Evolutionary conservation across 495 filamentous ascomycete genomes (phyloP), one percentile per base, ranked within the genome.

Genomic region (Lepidopterella palustris): DNA sequence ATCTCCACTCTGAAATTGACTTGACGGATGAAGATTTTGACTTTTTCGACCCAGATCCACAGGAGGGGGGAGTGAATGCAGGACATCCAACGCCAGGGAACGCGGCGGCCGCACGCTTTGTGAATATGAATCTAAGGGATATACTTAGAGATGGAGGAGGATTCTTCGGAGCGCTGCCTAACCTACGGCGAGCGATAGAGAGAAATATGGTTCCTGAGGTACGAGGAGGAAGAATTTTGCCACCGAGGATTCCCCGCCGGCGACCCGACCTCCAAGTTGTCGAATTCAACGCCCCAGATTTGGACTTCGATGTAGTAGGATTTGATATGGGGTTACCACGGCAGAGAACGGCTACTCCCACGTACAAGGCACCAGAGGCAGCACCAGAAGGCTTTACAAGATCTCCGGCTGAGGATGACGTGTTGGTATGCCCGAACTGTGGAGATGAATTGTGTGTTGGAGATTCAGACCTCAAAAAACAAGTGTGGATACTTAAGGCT

Each of bases 401-500:
- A 48, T 82, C 73, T 13, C 77, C 84, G 0, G 75, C 62, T 21
- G 85, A 89, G 31, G 78, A 82, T 18, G 83, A 89, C 29, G 68
- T 82, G 4, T 71, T 90, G 3, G 75, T 87, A 13, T 92, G 88
- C 70, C 87, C 88, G 0, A 85, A 84, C 59, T 92, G 88, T 64
- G 79, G 80, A 5, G 77, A 81, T 32, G 88, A 91, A 67, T 71
- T 92, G 47, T 83, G 86, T n/a, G 72, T 73, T 20, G 72, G 76
- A 27, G 79, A 80, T 21, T 74, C 79, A 45, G 82, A 83, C 24
- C 57, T 74, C 6, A 83, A 85, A 68, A 80, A 82, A 68, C 80
- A 87, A 58, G 84, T 90, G 29, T 90, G 88, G 87, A 78, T 88
- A 18, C 77, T 84, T 1, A 89, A 84, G 62, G 72, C 74, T 57